Conservation (phyloP, 768 basidiomycete genomes). For the Lactarius tabidus region DNA sequence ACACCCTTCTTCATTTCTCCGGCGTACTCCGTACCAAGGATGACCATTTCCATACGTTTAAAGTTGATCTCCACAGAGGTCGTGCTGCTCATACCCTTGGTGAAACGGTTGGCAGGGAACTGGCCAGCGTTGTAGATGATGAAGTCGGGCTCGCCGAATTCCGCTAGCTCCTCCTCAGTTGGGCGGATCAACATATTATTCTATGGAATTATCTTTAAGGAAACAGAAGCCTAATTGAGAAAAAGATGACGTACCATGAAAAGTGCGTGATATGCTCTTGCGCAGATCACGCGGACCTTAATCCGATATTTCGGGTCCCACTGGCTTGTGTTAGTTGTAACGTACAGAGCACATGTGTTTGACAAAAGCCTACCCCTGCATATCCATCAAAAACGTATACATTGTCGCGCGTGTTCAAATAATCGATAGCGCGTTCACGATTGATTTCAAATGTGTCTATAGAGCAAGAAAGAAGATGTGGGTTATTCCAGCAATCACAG, state of each 20-base stretch:
- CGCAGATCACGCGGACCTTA: slow-evolving; percentile 99
- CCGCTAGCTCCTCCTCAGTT: slow-evolving; percentile 86
- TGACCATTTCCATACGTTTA: slow-evolving; percentile 99
- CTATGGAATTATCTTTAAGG: slow-evolving; percentile 37
- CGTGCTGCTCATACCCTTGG: slow-evolving; percentile 98
- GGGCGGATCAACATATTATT: slow-evolving; percentile 99
- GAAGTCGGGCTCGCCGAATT: slow-evolving; percentile 98
- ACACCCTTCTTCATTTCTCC: slow-evolving; percentile 99
- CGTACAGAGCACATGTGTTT: neutral
- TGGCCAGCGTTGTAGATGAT: slow-evolving; percentile 99
- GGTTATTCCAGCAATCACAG: neutral
- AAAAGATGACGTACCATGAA: slow-evolving; percentile 75
- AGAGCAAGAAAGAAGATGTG: neutral
- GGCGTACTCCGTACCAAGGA: slow-evolving; percentile 96
- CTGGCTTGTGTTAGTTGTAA: slow-evolving; percentile 36
- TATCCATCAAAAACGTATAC: slow-evolving; percentile 98
- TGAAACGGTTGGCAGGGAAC: slow-evolving; percentile 99
- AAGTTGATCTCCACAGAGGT: slow-evolving; percentile 99
- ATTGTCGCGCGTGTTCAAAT: slow-evolving; percentile 95
- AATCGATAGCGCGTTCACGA: slow-evolving; percentile 98
- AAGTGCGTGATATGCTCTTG: slow-evolving; percentile 95
- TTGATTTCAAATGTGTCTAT: slow-evolving; percentile 98
- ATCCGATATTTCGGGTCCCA: slow-evolving; percentile 99
- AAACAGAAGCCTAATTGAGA: slow-evolving; percentile 1
- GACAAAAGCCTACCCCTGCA: slow-evolving; percentile 62